A percentile compares a stretch with the other conserved stretches of the same genome.
Conservation (phyloP, 768 basidiomycete species). For the Tricholoma terreum region DNA sequence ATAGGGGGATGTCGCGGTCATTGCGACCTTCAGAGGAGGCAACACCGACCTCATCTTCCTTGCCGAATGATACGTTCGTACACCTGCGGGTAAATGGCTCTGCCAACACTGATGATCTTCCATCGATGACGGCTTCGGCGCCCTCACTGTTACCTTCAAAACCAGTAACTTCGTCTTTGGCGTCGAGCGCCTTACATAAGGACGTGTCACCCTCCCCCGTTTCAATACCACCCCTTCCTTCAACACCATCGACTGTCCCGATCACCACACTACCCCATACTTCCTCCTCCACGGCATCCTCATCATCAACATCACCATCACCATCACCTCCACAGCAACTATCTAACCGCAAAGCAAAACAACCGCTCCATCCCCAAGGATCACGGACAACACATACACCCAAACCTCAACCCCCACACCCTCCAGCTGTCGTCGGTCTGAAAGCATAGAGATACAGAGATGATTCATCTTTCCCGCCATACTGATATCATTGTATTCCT, state of each 20-base stretch:
- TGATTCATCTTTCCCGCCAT: not conserved
- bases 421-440: conserved; percentile 23
- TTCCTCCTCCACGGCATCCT: not conserved
- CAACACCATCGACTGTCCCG: conserved; percentile 6
- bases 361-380: conserved; percentile 4
- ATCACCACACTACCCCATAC: not conserved
- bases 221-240: conserved; percentile 1
- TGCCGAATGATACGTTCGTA: conserved; percentile 12
- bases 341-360: conserved; percentile 18
- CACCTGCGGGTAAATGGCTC: conserved; percentile 9
- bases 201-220: not conserved
- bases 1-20: conserved; percentile 21
- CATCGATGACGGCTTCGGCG: conserved; percentile 12
- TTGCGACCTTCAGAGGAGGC: conserved; percentile 4
- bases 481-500: conserved; percentile 11
- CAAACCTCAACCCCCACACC: conserved; percentile 20
- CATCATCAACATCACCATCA: conserved; percentile 8
- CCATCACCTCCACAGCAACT: conserved; percentile 15
- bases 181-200: not conserved
- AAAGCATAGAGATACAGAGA: conserved; percentile 21
- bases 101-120: conserved; percentile 3
- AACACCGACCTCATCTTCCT: conserved; percentile 5
- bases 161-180: not conserved
- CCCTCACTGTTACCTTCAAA: conserved; percentile 12
- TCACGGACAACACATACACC: conserved; percentile 17